These are phyloP conservation scores for Colletotrichum brevisporum DNA, from an alignment of 2,329 filamentous ascomycete species.

Conservation along the genomic window DNA sequence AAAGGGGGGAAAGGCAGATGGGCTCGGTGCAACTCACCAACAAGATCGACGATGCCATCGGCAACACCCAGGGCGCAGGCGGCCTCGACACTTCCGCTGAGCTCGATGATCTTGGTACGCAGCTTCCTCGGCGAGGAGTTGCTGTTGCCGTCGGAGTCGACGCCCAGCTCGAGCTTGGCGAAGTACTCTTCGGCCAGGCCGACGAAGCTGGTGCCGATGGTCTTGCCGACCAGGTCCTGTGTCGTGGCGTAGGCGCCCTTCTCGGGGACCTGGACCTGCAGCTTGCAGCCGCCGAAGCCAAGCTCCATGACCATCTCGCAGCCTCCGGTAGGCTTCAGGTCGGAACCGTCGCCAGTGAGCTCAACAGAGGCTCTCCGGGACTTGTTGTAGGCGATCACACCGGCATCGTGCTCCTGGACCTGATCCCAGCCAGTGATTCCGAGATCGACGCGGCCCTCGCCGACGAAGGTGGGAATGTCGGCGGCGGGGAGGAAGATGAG, in stretches of 20 bases:
- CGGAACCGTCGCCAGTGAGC: conserved; percentile 57
- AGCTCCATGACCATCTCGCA: conserved; percentile 93
- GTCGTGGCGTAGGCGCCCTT: conserved; percentile 80
- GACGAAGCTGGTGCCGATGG: conserved; percentile 96
- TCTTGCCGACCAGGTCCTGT: conserved; percentile 88
- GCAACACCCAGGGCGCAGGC: conserved; percentile 96
- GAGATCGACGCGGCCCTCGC: conserved; percentile 91
- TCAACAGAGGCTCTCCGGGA: conserved; percentile 63
- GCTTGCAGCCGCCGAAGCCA: conserved; percentile 89
- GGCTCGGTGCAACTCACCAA: conserved; percentile 74
- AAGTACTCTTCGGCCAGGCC: conserved; percentile 89
- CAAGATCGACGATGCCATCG: conserved; percentile 96
- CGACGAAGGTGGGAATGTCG: conserved; percentile 97
- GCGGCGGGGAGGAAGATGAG: conserved; percentile 97
- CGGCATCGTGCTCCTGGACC: conserved; percentile 89
- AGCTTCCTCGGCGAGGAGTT: conserved; percentile 65
- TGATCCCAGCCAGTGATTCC: conserved; percentile 96
- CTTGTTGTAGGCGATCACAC: conserved; percentile 64
- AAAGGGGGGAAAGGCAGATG: neutral
- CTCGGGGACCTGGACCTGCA: conserved; percentile 96
- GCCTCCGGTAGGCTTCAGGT: conserved; percentile 68
- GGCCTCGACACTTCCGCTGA: conserved; percentile 97
- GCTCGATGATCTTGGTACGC: conserved; percentile 90
- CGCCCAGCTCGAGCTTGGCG: conserved; percentile 76
- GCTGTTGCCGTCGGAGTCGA: conserved; percentile 56